Conservation (phyloP, 2,329 filamentous ascomycete species). For the Cordyceps militaris region DNA sequence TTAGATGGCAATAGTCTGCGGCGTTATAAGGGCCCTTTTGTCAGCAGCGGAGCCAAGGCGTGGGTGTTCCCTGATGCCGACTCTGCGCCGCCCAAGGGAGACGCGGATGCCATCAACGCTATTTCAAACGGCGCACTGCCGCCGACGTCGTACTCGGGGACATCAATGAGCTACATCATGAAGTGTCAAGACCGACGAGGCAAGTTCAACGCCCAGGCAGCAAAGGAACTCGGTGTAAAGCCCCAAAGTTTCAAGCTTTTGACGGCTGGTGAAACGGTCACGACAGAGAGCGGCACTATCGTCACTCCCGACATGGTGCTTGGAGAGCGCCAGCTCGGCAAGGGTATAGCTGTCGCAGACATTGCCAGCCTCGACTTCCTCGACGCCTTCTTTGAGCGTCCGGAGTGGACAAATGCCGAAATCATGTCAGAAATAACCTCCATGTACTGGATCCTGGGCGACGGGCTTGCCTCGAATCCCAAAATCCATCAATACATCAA, state of each 20-base stretch:
- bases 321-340: slow-evolving; percentile 57
- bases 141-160: slow-evolving; percentile 54
- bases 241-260: slow-evolving; percentile 52
- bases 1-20: slow-evolving; percentile 58
- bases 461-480: slow-evolving; percentile 48
- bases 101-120: slow-evolving; percentile 16
- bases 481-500: slow-evolving; percentile 64
- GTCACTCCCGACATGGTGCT: slow-evolving; percentile 87
- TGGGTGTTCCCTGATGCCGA: slow-evolving; percentile 22
- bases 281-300: slow-evolving; percentile 54
- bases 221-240: slow-evolving; percentile 56
- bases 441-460: slow-evolving; percentile 77
- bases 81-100: slow-evolving; percentile 2
- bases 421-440: slow-evolving; percentile 61
- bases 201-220: slow-evolving; percentile 65
- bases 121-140: slow-evolving; percentile 47
- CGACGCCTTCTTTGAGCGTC: slow-evolving; percentile 57
- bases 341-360: slow-evolving; percentile 73
- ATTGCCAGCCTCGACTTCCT: slow-evolving; percentile 66
- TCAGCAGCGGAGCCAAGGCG: slow-evolving; percentile 19
- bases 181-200: slow-evolving; percentile 70
- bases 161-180: slow-evolving; percentile 80
- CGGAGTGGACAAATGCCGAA: slow-evolving; percentile 61
- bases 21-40: slow-evolving; percentile 57
- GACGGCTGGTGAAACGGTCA: slow-evolving; percentile 55